Conservation (phyloP, 768 basidiomycete species). For the Dendrothele bispora region DNA sequence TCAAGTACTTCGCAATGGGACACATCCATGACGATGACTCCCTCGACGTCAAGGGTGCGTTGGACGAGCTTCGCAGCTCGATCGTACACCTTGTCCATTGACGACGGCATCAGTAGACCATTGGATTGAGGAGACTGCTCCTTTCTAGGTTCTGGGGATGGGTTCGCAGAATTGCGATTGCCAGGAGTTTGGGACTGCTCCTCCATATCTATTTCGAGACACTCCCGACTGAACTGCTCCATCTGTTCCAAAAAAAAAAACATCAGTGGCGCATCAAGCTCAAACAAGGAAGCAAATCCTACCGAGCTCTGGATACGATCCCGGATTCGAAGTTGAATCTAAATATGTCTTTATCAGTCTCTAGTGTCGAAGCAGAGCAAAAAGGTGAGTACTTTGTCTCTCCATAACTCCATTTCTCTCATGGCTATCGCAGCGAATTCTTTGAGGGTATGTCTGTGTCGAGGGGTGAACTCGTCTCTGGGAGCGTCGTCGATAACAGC, state of each 20-base stretch:
- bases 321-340: constrained; percentile 89
- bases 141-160: background rate
- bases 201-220: constrained; percentile 83
- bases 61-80: constrained; percentile 89
- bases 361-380: background rate
- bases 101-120: constrained; percentile 34
- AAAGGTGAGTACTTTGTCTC: constrained; percentile 68
- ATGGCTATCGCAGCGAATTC: constrained; percentile 94
- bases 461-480: constrained; percentile 80
- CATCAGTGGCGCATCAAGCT: constrained; percentile 1
- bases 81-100: constrained; percentile 89
- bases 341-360: background rate
- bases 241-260: constrained; percentile 46
- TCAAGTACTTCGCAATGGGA: constrained; percentile 88
- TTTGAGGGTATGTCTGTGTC: constrained; percentile 89
- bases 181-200: constrained; percentile 34
- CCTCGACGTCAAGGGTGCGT: constrained; percentile 89
- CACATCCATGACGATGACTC: constrained; percentile 89
- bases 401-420: constrained; percentile 95
- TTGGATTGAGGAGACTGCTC: background rate
- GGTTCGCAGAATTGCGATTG: background rate
- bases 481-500: constrained; percentile 85
- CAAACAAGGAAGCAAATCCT: constrained; percentile 21
- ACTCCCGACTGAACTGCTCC: constrained; percentile 95
- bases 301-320: constrained; percentile 91